Evolutionary conservation across 2,329 filamentous ascomycete genomes (phyloP), one percentile per base, ranked within the genome.

Genomic region (Colletotrichum echinochloae): DNA sequence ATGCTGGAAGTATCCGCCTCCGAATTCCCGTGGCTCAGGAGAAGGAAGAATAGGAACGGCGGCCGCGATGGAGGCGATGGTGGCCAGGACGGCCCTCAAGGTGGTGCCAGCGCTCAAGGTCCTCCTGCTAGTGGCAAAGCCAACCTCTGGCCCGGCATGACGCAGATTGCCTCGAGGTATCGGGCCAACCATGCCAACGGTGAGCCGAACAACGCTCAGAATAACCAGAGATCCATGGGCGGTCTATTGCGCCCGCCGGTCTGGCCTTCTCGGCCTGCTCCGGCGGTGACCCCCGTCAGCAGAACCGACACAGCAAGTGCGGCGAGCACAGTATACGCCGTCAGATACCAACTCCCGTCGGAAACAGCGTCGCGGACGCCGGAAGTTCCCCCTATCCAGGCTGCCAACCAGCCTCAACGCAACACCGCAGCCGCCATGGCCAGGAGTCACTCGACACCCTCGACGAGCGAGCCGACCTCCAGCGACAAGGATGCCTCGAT

Each of bases 1-100:
- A 97, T 96, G 91, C 85, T 97, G 46, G 93, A 95, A 60, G 81
- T 86, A 20, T 84, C 86, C 46, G 82, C 85, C 2, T 81, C 85
- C 1, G 86, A 89, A 48, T 84, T 84, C 33, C 78, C 82, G 14
- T 88, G 86, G 84, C 80, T 82, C 23, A 78, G 80, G 33, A 78
- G 77, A 55, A 75, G 78, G 16, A 74, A 75, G 44, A 78, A 80
- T 26, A 78, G 78, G 5, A 79, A 79, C 52, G 79, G 73, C 48
- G 77, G 77, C 28, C 75, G 74, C 26, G 78, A 74, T 49, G 67
- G 74, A 30, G 78, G 73, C 49, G 67, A 68, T 26, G 60, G 55
- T 11, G 70, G 65, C 28, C 74, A 69, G 64, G 74, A 70, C 51
- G 71, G 63, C 46, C 72, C 69, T 16, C 69, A 57, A 33, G 71